Percentiles rank a stretch among this genome's conserved stretches.
phyloP scores from a whole-genome alignment of 805 yeast genomes.

The Lipomyces sp. region DNA sequence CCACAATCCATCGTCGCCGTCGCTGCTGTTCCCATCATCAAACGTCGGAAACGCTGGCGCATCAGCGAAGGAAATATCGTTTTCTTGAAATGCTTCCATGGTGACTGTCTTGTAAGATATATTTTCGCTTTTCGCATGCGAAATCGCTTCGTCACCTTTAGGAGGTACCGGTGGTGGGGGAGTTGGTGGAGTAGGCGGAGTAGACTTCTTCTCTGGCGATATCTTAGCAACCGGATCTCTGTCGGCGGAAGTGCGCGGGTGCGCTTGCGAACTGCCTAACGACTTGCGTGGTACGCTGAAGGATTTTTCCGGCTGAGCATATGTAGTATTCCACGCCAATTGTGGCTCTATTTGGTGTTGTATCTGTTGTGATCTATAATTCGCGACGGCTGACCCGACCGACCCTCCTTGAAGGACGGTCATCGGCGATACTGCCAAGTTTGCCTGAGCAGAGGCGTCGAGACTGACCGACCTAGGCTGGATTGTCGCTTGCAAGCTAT shows the following conservation, averaged over 20 bases:
- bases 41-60: slow-evolving; percentile 59
- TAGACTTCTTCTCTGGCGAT: not conserved
- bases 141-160: slow-evolving; percentile 4
- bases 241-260: slow-evolving; percentile 13
- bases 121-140: not conserved
- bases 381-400: not conserved
- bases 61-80: slow-evolving; percentile 71
- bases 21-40: slow-evolving; percentile 33
- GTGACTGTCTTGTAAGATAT: slow-evolving; percentile 40
- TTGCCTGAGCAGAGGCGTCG: slow-evolving; percentile 5
- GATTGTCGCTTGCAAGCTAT: slow-evolving; percentile 4
- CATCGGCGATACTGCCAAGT: slow-evolving; percentile 12
- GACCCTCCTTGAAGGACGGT: slow-evolving; percentile 1
- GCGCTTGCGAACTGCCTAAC: slow-evolving; percentile 8
- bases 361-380: not conserved
- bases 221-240: not conserved
- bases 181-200: not conserved
- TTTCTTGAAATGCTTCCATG: slow-evolving; percentile 68
- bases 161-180: not conserved
- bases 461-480: not conserved
- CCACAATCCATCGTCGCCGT: slow-evolving; percentile 59
- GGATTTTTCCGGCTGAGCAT: slow-evolving; percentile 7
- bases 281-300: slow-evolving; percentile 31
- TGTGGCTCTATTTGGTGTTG: not conserved
- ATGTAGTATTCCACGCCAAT: not conserved